These are phyloP conservation scores for Phaseolus lunatus DNA, from an alignment of 306 rosid species.

Conservation along the genomic window DNA sequence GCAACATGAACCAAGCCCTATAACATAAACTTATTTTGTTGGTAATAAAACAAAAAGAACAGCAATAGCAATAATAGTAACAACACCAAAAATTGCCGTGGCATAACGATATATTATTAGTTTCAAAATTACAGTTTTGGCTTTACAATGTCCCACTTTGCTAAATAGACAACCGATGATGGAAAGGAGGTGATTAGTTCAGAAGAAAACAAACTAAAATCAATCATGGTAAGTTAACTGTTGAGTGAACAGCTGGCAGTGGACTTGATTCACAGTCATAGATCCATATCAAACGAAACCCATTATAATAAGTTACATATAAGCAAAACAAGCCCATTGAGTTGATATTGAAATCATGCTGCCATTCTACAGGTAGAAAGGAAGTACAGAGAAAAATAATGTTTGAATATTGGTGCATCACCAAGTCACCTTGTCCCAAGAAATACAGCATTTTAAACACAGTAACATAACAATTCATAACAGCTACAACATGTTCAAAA, in stretches of 20 bases:
- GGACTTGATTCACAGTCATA: conserved; percentile 16
- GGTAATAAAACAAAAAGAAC: conserved; percentile 8
- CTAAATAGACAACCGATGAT: background rate
- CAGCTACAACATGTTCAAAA: conserved; percentile 12
- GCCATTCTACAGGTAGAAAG: conserved; percentile 4
- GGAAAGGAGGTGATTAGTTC: background rate
- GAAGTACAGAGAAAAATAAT: conserved; percentile 1
- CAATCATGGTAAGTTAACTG: background rate
- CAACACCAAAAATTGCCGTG: background rate
- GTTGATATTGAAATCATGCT: background rate
- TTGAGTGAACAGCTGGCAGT: background rate
- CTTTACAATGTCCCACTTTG: conserved; percentile 31
- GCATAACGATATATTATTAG: conserved; percentile 10
- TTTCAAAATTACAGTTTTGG: conserved; percentile 10
- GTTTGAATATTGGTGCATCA: background rate
- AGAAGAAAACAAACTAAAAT: conserved; percentile 14
- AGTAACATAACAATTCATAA: background rate
- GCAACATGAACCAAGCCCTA: conserved; percentile 98
- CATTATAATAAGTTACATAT: background rate
- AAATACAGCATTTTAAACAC: conserved; percentile 27
- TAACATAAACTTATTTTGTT: conserved; percentile 45
- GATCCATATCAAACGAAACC: conserved; percentile 7
- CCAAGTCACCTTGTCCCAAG: background rate
- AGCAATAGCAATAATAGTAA: background rate
- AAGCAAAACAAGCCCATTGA: background rate